phyloP scores from a whole-genome alignment of 768 basidiomycete genomes.

The Galerina marginata region DNA sequence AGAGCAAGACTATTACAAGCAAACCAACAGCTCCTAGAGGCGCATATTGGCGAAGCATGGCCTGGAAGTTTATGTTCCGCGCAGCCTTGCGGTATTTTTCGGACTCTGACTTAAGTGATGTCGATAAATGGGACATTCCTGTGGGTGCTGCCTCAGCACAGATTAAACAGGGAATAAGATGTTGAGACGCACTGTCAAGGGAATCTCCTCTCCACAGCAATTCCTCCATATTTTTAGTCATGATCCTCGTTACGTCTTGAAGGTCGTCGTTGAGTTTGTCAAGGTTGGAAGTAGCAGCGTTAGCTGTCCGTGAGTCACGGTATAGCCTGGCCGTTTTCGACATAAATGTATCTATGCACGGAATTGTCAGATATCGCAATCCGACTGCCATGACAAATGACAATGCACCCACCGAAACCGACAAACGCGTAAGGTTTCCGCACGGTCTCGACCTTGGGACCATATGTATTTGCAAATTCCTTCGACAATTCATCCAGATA shows the following conservation, averaged over 20 bases:
- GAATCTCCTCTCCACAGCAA: conserved; percentile 97
- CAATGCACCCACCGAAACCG: conserved; percentile 80
- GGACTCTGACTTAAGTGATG: conserved; percentile 92
- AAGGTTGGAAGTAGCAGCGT: conserved; percentile 69
- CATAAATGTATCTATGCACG: conserved; percentile 90
- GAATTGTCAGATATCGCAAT: conserved; percentile 6
- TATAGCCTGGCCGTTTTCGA: conserved; percentile 96
- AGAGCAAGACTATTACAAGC: conserved; percentile 77
- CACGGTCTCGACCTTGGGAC: conserved; percentile 88
- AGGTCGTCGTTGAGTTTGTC: conserved; percentile 95
- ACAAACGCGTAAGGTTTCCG: conserved; percentile 99
- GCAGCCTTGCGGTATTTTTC: conserved; percentile 98
- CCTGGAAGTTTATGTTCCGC: conserved; percentile 90
- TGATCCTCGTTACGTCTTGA: conserved; percentile 97
- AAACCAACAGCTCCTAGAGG: conserved; percentile 85
- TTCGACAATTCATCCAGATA: conserved; percentile 97
- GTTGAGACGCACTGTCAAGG: conserved; percentile 75
- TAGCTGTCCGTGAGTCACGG: conserved; percentile 89
- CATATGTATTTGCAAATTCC: conserved; percentile 93
- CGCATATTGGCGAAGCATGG: conserved; percentile 95
- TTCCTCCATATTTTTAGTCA: conserved; percentile 99
- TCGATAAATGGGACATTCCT: conserved; percentile 98
- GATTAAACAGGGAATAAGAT: too few species aligned
- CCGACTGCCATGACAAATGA: background rate
- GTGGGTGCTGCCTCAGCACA: background rate